Percentiles rank a stretch among this genome's conserved stretches.
These are phyloP conservation scores for Zygoascus hellenicus DNA, from an alignment of 1,139 yeast species.

Conservation along the genomic window DNA sequence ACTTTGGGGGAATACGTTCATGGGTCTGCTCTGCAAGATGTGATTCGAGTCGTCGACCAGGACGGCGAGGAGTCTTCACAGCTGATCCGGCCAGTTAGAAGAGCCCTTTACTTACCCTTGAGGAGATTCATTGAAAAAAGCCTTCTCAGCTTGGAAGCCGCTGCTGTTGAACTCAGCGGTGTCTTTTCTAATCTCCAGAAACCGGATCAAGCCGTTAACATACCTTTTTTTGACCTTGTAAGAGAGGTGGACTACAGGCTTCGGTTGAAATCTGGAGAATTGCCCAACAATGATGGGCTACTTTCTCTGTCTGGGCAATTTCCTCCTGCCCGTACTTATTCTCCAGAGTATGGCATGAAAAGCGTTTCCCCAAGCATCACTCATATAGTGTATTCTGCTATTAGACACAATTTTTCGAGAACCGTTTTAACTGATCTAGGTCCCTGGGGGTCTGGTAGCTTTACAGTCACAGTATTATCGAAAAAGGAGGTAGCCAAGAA, in stretches of 20 bases:
- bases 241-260: constrained; percentile 13
- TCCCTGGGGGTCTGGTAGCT: constrained; percentile 11
- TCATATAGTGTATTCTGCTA: constrained; percentile 15
- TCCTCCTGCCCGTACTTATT: constrained; percentile 15
- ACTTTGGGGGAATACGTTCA: constrained; percentile 13
- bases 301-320: constrained; percentile 14
- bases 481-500: constrained; percentile 6
- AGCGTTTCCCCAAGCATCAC: constrained; percentile 13
- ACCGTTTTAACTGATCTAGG: constrained; percentile 7
- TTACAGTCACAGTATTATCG: constrained; percentile 10
- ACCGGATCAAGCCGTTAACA: constrained; percentile 16
- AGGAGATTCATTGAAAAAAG: constrained; percentile 10
- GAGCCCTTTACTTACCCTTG: constrained; percentile 12
- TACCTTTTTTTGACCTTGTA: constrained; percentile 25
- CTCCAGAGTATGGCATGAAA: constrained; percentile 7
- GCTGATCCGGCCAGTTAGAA: constrained; percentile 9
- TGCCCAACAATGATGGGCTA: constrained; percentile 8
- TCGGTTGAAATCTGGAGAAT: constrained; percentile 7
- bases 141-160: constrained; percentile 10
- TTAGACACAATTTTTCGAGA: constrained; percentile 7
- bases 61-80: constrained; percentile 11
- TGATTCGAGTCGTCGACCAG: constrained; percentile 7
- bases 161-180: constrained; percentile 8
- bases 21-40: constrained; percentile 8
- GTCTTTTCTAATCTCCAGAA: constrained; percentile 15